Evolutionary conservation across 768 basidiomycete species (phyloP).

Genomic region (Infundibulicybe gibba): DNA sequence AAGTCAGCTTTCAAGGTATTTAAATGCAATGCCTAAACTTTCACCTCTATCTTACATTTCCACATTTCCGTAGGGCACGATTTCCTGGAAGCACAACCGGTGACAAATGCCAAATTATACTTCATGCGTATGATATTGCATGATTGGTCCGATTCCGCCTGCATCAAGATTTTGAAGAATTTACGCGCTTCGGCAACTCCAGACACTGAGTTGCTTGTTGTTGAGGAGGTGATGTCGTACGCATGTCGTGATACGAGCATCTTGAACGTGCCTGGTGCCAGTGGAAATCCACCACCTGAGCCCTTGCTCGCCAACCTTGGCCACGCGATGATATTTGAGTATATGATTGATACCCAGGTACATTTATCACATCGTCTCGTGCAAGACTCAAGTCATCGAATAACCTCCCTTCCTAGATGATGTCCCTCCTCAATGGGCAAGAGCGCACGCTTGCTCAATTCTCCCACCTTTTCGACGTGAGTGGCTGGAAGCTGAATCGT

Average conservation of each 20-base stretch:
- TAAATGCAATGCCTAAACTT: not conserved
- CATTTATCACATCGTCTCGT: not conserved
- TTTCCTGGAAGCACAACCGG: slow-evolving; percentile 26
- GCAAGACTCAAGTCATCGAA: not conserved
- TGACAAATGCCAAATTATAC: slow-evolving; percentile 20
- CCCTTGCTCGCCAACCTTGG: not conserved
- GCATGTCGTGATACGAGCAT: slow-evolving; percentile 7
- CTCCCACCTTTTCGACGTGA: not conserved
- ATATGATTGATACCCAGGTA: not conserved
- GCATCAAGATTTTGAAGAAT: slow-evolving; percentile 20
- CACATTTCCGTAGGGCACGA: slow-evolving; percentile 16
- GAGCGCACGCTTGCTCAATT: not conserved
- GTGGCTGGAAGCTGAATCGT: not conserved
- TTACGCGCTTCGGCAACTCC: slow-evolving; percentile 17
- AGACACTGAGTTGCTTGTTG: slow-evolving; percentile 18
- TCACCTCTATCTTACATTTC: not conserved
- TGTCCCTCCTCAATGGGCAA: not conserved
- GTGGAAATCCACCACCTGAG: not conserved
- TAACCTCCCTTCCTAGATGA: not conserved
- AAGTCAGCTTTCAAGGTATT: slow-evolving; percentile 22
- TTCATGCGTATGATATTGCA: slow-evolving; percentile 26
- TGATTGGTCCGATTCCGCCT: slow-evolving; percentile 21
- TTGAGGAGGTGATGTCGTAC: slow-evolving; percentile 16
- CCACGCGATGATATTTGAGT: not conserved
- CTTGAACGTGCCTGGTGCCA: not conserved